Conservation (phyloP, 1,284 basidiomycete genomes). For the Mixia osmundae region DNA sequence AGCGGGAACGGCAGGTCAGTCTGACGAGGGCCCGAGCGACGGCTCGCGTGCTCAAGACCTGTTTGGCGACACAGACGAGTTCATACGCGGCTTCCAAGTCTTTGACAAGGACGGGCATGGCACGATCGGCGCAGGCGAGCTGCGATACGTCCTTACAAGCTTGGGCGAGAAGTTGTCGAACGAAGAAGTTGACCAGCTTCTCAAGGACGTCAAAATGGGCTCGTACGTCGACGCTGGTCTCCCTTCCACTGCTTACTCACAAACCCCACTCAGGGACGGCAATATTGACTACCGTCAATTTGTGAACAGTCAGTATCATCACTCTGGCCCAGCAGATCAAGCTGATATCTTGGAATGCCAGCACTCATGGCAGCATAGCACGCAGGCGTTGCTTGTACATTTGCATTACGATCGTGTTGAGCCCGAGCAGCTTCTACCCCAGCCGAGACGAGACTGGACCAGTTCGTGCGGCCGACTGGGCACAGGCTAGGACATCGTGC, state of each 20-base stretch:
- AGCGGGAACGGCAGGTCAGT: slow-evolving; percentile 63
- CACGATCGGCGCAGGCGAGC: slow-evolving; percentile 72
- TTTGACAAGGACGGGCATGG: slow-evolving; percentile 98
- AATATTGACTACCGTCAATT: slow-evolving; percentile 96
- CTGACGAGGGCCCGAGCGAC: background rate
- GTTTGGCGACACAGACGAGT: slow-evolving; percentile 46
- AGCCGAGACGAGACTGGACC: no score
- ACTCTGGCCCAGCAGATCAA: no score
- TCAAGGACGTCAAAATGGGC: slow-evolving; percentile 80
- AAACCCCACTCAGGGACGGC: slow-evolving; percentile 41
- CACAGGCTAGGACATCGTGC: no score
- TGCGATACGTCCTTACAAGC: slow-evolving; percentile 85
- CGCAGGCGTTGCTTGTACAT: no score
- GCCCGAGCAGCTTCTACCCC: no score
- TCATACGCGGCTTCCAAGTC: slow-evolving; percentile 96
- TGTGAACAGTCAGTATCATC: no score
- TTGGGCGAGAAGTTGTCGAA: slow-evolving; percentile 94
- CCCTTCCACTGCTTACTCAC: background rate
- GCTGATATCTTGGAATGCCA: no score
- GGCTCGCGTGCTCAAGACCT: background rate
- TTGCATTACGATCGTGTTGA: no score
- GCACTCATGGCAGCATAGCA: no score
- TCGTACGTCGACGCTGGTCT: slow-evolving; percentile 31
- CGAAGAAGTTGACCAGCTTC: slow-evolving; percentile 89
- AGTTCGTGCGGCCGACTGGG: no score